A percentile compares a stretch with the other conserved stretches of the same genome.
These are phyloP conservation scores for Naumovozyma castellii DNA, from an alignment of 805 yeast species.

Conservation along the genomic window DNA sequence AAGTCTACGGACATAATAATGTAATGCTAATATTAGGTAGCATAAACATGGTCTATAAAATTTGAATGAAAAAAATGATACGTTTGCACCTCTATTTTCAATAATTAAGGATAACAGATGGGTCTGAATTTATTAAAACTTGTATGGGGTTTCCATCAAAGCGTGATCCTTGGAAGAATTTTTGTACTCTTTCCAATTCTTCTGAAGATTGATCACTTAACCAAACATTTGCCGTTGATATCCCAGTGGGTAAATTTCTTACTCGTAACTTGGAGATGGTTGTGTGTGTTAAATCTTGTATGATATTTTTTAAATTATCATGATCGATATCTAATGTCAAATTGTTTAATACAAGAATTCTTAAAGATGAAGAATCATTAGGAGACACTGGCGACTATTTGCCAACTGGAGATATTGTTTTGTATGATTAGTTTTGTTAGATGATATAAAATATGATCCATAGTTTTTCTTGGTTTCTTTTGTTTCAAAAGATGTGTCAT, in stretches of 20 bases:
- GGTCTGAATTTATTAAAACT: conserved; percentile 26
- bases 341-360: conserved; percentile 16
- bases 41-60: no score
- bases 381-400: no score
- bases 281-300: conserved; percentile 17
- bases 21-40: no score
- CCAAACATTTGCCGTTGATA: conserved; percentile 32
- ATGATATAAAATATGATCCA: background rate
- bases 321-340: conserved; percentile 22
- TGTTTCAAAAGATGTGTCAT: background rate
- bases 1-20: no score
- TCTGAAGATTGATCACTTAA: conserved; percentile 20
- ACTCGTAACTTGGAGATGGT: conserved; percentile 20
- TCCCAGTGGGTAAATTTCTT: conserved; percentile 31
- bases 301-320: conserved; percentile 14
- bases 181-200: conserved; percentile 26
- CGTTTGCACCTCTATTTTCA: no score
- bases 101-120: conserved; percentile 3
- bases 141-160: conserved; percentile 39
- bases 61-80: no score
- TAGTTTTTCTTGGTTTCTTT: background rate
- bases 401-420: no score
- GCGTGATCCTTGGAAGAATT: conserved; percentile 32
- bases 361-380: no score
- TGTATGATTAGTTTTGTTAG: background rate